These are phyloP conservation scores for Diversispora epigaea DNA, from an alignment of 192 early-diverging fungal species.

Conservation along the genomic window DNA sequence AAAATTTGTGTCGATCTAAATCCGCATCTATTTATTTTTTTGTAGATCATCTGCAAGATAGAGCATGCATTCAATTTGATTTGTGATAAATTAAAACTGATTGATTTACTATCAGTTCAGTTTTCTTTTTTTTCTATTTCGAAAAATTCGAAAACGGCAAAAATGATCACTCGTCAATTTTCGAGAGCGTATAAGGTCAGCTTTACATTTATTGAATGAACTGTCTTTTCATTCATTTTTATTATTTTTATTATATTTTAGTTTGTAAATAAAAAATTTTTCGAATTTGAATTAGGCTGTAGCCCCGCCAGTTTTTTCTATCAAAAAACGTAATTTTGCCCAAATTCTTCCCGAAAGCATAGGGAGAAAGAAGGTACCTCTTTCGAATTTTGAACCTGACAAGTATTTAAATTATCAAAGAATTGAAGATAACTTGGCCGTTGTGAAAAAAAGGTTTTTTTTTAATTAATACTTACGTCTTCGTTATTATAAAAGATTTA, in stretches of 20 bases:
- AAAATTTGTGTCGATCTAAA: too few relatives aligned
- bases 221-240: not conserved
- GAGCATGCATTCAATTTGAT: too few relatives aligned
- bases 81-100: too few relatives aligned
- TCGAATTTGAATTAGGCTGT: not conserved
- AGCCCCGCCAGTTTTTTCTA: too few relatives aligned
- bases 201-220: not conserved
- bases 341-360: conserved; percentile 9
- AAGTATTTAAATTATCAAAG: conserved; percentile 97
- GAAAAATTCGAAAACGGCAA: not conserved
- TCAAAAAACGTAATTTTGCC: conserved; percentile 7
- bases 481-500: not conserved
- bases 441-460: conserved; percentile 85
- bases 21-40: too few relatives aligned
- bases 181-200: not conserved
- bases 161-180: not conserved
- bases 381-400: conserved; percentile 90
- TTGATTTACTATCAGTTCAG: too few relatives aligned
- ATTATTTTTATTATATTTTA: not conserved
- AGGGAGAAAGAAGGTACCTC: conserved; percentile 68
- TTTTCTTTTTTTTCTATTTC: not conserved
- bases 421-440: conserved; percentile 92
- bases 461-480: conserved; percentile 14
- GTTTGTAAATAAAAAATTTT: not conserved
- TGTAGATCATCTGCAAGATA: too few relatives aligned